Base-by-base conservation (phyloP, 2,329 filamentous ascomycete genomes). In the Talaromyces sp. region DNA sequence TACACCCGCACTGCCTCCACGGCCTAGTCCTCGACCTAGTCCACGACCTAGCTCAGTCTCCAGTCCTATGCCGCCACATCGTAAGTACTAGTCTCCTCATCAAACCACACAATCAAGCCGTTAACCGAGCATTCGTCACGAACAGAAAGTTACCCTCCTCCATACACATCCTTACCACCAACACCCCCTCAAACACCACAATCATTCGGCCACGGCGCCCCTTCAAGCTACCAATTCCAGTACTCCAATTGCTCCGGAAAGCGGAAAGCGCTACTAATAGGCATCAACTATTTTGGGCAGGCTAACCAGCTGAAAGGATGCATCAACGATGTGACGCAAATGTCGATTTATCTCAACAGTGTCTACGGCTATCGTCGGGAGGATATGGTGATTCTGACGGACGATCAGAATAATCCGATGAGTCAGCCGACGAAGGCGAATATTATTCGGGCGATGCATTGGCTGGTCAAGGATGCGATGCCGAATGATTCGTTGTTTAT, bases 281-380 rank as follows among this genome's bases (percentile, higher is more conserved):
- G 94, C 49, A 97, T 97, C 82, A 97, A 97, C 81, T 97, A 98
- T 79, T 95, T 96, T 74, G 90, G 91, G 58, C 93, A 97, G 79
- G 87, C 91, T 60, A 93, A 93, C 52, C 90, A 96, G 81, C 83
- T 97, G 35, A 84, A 91, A 66, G 94, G 94, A 41, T 98, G 94
- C 74, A 97, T 97, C 83, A 97, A 98, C 77, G 94, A 98, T 76
- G 94, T 97, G 57, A 90, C 93, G 77, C 97, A 97, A 80, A 96
- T 98, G 92, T 96, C 92, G 19, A 85, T 85, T 57, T 98, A 96
- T 75, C 83, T 98, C 61, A 90, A 91, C 66, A 86, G 92, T 75
- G 87, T 90, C 71, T 97, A 93, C 75, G 90, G 90, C 9, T 98
- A 98, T 78, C 93, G 92, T 79, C 85, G 93, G 65, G 93, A 97